Conservation (phyloP, 2,329 filamentous ascomycete genomes). For the Aspergillus piperis region DNA sequence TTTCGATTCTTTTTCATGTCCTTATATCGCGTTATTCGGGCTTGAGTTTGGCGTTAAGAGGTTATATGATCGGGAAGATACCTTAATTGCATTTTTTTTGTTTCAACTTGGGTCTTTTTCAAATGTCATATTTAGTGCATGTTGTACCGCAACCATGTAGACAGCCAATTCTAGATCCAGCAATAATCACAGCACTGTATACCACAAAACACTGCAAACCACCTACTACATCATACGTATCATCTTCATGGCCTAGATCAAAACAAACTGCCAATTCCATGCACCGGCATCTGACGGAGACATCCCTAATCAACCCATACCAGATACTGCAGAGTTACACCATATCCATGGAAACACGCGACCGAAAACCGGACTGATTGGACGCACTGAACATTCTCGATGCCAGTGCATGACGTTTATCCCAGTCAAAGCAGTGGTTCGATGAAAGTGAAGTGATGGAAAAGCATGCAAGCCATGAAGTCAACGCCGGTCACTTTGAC, state of each 20-base stretch:
- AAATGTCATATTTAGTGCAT: too few relatives aligned
- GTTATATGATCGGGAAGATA: conserved; percentile 1
- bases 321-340: neutral
- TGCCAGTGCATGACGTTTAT: neutral
- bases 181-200: neutral
- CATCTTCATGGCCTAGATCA: neutral
- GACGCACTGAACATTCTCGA: neutral
- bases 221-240: neutral
- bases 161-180: neutral
- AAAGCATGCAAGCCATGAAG: conserved; percentile 13
- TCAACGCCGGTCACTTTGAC: conserved; percentile 23
- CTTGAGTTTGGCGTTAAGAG: conserved; percentile 1
- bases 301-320: neutral
- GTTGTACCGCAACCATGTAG: neutral
- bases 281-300: too few relatives aligned
- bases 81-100: neutral
- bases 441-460: neutral
- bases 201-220: neutral
- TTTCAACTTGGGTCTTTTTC: neutral
- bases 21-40: neutral
- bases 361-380: neutral
- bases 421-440: too few relatives aligned
- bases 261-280: neutral
- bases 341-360: neutral
- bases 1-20: neutral